These are phyloP conservation scores for Sugiyamaella mastotermitis DNA, from an alignment of 805 yeast genomes.

Conservation along the genomic window DNA sequence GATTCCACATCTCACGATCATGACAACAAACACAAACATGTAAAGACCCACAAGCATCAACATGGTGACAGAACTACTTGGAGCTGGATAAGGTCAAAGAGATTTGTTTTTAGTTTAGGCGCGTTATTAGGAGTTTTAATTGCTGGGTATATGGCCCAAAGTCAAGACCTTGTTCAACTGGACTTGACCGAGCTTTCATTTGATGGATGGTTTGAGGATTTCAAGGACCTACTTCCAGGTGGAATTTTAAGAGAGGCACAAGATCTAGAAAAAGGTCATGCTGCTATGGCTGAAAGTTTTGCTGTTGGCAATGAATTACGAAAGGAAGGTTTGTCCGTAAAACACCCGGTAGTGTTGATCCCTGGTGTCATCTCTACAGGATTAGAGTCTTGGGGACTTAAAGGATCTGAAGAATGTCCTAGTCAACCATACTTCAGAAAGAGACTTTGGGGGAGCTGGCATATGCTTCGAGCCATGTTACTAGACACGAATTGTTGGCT, in stretches of 20 bases:
- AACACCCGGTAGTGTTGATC: conserved; percentile 81
- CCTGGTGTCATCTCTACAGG: conserved; percentile 98
- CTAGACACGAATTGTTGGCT: conserved; percentile 92
- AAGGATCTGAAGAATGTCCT: conserved; percentile 74
- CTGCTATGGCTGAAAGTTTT: conserved; percentile 63
- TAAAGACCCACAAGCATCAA: too few relatives aligned
- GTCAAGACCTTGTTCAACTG: conserved; percentile 37
- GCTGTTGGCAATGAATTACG: conserved; percentile 73
- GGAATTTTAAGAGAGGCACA: conserved; percentile 54
- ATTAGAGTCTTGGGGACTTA: conserved; percentile 85
- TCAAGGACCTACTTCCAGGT: conserved; percentile 77
- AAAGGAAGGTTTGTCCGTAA: conserved; percentile 44
- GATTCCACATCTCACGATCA: too few relatives aligned
- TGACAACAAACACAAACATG: too few relatives aligned
- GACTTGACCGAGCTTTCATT: conserved; percentile 46
- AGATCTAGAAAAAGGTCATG: conserved; percentile 44
- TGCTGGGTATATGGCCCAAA: conserved; percentile 57
- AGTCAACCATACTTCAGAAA: conserved; percentile 80
- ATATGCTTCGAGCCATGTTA: conserved; percentile 89
- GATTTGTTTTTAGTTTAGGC: conserved; percentile 63
- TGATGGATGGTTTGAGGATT: conserved; percentile 50
- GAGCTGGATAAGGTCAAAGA: too few relatives aligned
- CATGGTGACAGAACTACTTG: too few relatives aligned
- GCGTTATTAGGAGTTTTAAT: conserved; percentile 60
- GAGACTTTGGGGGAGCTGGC: conserved; percentile 94